Base-by-base conservation (phyloP, 2,329 filamentous ascomycete genomes). In the Albophoma yamanashiensis region DNA sequence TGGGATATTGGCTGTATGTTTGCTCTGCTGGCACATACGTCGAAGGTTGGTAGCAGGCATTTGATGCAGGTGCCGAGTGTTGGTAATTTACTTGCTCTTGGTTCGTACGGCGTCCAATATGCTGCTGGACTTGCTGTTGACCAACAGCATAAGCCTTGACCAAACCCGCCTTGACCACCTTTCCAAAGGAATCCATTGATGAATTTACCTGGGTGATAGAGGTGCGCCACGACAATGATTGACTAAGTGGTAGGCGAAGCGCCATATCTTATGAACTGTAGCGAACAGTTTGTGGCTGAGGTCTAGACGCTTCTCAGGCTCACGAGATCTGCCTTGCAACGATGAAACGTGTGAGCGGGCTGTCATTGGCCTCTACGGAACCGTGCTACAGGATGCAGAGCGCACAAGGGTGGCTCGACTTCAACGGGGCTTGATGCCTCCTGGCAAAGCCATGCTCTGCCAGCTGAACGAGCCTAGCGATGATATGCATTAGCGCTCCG, bases 71-170 rank as follows among this genome's bases (percentile, higher is more conserved):
- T 7, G 45, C 45, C 12, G 45, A 50, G 22, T 15, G 27, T 31
- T 22, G 43, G 43, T 7, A 22, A 25, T 14, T 25, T 3, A n/a
- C 11, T 25, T 9, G 43, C n/a, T 47, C 22, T 50, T 43, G 25
- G 11, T 60, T 58, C 45, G 58, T 56, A 58, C 62, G 60, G 57
- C 62, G 63, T n/a, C 53, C 53, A 11, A 62, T 47, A 14, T 59
- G 60, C 55, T 63, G 63, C 55, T 64, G 63, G 5, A 64, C 31
- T 11, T 63, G 60, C 43, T 64, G 63, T 55, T 64, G 62, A 7
- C 63, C 63, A 15, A 56, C 62, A 6, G 63, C 60, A 31, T 61
- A 60, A 2, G 62, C 61, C 36, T 64, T 64, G 27, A 58, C 60
- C 5, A 64, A 59, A 25, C 63, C 63, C 12, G 31, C 61, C 31